These are phyloP conservation scores for Lecanicillium sp. DNA, from an alignment of 2,329 filamentous ascomycete species.

Conservation along the genomic window DNA sequence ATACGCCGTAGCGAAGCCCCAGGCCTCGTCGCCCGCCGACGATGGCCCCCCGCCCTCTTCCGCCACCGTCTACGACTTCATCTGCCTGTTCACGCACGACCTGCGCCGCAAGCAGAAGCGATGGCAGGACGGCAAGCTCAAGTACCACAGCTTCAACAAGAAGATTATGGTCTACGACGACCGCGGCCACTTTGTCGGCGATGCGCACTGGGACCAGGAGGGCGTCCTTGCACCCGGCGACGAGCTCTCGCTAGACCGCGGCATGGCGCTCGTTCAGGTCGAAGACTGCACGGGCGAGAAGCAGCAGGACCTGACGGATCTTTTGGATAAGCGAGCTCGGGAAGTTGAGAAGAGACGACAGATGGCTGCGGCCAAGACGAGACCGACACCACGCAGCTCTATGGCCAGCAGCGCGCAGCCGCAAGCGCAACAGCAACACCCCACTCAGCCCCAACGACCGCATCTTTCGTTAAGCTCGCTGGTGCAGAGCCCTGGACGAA, in stretches of 20 bases:
- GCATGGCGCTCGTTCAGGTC: constrained; percentile 72
- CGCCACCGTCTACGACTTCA: constrained; percentile 72
- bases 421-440: constrained; percentile 19
- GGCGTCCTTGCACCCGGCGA: constrained; percentile 72
- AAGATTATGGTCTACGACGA: constrained; percentile 88
- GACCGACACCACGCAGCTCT: constrained; percentile 14
- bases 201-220: constrained; percentile 71
- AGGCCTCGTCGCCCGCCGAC: constrained; percentile 1
- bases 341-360: constrained; percentile 46
- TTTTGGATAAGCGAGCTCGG: constrained; percentile 64
- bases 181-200: constrained; percentile 72
- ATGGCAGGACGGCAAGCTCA: constrained; percentile 88
- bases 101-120: constrained; percentile 80
- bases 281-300: constrained; percentile 65
- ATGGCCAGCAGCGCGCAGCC: constrained; percentile 17
- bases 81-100: constrained; percentile 83
- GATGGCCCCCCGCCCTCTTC: constrained; percentile 40
- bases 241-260: constrained; percentile 71
- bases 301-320: constrained; percentile 70
- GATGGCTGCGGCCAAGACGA: constrained; percentile 35
- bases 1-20: constrained; percentile 13
- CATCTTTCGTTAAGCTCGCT: constrained; percentile 39
- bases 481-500: constrained; percentile 25
- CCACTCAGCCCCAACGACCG: constrained; percentile 30
- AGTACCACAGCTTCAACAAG: constrained; percentile 86